Evolutionary conservation across 2,329 filamentous ascomycete species (phyloP).

Genomic region (Pestalotiopsis sp.): DNA sequence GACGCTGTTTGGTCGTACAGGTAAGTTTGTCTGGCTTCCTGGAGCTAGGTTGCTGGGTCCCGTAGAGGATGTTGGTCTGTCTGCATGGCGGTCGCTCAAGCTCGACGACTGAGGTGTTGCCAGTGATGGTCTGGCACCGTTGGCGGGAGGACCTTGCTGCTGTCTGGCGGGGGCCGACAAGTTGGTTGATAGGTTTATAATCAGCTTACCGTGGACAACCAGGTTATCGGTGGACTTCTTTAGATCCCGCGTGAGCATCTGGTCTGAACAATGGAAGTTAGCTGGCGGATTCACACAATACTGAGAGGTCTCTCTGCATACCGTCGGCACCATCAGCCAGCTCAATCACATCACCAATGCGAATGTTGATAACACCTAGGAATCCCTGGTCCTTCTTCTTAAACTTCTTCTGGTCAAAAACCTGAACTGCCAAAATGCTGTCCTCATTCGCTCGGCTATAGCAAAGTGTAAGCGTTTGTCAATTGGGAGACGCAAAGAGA

Average conservation of each 20-base stretch:
- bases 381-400: constrained; percentile 99
- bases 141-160: constrained; percentile 35
- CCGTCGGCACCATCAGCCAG: constrained; percentile 88
- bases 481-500: constrained; percentile 14
- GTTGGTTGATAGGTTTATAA: constrained; percentile 94
- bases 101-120: constrained; percentile 45
- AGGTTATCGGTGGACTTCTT: constrained; percentile 99
- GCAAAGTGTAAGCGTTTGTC: constrained; percentile 21
- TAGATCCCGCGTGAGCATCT: constrained; percentile 96
- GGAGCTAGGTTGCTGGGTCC: constrained; percentile 45
- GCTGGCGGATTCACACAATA: not conserved
- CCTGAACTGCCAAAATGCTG: constrained; percentile 95
- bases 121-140: constrained; percentile 48
- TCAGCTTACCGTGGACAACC: constrained; percentile 95
- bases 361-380: constrained; percentile 94
- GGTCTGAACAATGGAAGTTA: constrained; percentile 63
- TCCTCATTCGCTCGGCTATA: constrained; percentile 86
- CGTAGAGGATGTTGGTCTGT: constrained; percentile 55
- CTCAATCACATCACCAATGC: constrained; percentile 92
- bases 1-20: constrained; percentile 50
- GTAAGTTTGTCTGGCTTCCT: constrained; percentile 41
- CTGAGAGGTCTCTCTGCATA: constrained; percentile 45
- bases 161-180: constrained; percentile 68
- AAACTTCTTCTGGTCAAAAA: constrained; percentile 99
- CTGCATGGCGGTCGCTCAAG: constrained; percentile 44